Conservation (phyloP, 2,329 filamentous ascomycete species). For the Cryphonectria japonica region DNA sequence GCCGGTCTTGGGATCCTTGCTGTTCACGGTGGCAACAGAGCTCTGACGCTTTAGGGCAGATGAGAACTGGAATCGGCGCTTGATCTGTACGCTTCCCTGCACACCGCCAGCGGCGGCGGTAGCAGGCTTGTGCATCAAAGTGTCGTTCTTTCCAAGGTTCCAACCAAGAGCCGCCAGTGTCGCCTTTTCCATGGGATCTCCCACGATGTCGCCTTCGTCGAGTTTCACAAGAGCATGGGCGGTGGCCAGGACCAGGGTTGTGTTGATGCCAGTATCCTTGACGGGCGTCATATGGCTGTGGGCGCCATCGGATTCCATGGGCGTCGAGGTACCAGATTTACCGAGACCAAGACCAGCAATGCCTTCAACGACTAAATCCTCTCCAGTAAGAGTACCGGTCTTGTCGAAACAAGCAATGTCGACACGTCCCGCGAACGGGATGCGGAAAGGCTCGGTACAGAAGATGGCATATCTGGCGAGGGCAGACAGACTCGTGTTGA, state of each 20-base stretch:
- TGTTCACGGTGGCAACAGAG: slow-evolving; percentile 82
- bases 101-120: slow-evolving; percentile 52
- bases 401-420: slow-evolving; percentile 99
- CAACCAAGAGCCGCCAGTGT: slow-evolving; percentile 88
- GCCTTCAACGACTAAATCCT: slow-evolving; percentile 95
- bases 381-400: slow-evolving; percentile 93
- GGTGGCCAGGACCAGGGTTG: slow-evolving; percentile 89
- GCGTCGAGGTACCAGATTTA: slow-evolving; percentile 61
- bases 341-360: slow-evolving; percentile 86
- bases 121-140: slow-evolving; percentile 69
- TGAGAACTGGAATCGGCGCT: slow-evolving; percentile 97
- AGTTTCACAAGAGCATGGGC: slow-evolving; percentile 95
- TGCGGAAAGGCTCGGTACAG: slow-evolving; percentile 98
- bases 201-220: slow-evolving; percentile 95
- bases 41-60: slow-evolving; percentile 95
- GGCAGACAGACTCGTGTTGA: slow-evolving; percentile 95
- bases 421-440: slow-evolving; percentile 92
- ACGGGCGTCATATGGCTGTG: slow-evolving; percentile 79
- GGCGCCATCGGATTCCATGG: slow-evolving; percentile 75
- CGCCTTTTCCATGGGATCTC: slow-evolving; percentile 98
- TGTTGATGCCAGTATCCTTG: slow-evolving; percentile 73
- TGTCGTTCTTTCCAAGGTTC: slow-evolving; percentile 89
- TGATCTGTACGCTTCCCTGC: slow-evolving; percentile 85
- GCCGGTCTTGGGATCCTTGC: slow-evolving; percentile 71
- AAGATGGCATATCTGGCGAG: slow-evolving; percentile 96